phyloP scores from a whole-genome alignment of 257 asterid genomes.

The Solanum phureja region DNA sequence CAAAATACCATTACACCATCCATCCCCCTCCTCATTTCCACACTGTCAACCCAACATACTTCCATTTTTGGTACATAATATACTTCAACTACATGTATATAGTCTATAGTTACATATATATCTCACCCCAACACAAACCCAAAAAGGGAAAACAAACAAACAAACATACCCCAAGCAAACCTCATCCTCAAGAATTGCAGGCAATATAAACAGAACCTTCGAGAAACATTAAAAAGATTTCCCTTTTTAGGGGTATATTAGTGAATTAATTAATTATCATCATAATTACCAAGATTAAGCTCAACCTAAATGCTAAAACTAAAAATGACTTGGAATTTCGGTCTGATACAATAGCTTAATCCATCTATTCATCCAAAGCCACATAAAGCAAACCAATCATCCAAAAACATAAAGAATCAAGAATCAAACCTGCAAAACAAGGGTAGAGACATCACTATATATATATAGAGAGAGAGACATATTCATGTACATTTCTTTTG shows the following conservation, averaged over 20 bases:
- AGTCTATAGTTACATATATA: not conserved
- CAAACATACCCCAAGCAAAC: not conserved
- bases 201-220: not conserved
- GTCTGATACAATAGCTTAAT: not conserved
- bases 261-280: not conserved
- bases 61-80: not conserved
- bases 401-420: not conserved
- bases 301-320: not conserved
- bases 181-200: not conserved
- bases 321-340: not conserved
- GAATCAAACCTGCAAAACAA: not conserved
- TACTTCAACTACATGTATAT: not conserved
- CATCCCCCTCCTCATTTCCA: not conserved
- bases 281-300: not conserved
- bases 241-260: not conserved
- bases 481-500: no score
- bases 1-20: not conserved
- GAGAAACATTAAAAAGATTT: not conserved
- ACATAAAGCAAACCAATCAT: not conserved
- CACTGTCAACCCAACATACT: not conserved
- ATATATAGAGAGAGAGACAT: no score
- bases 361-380: not conserved
- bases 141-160: not conserved
- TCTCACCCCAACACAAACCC: not conserved
- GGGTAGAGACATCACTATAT: not conserved